Conservation (phyloP, 139 green algal genomes). For the Choricystis sp. region DNA sequence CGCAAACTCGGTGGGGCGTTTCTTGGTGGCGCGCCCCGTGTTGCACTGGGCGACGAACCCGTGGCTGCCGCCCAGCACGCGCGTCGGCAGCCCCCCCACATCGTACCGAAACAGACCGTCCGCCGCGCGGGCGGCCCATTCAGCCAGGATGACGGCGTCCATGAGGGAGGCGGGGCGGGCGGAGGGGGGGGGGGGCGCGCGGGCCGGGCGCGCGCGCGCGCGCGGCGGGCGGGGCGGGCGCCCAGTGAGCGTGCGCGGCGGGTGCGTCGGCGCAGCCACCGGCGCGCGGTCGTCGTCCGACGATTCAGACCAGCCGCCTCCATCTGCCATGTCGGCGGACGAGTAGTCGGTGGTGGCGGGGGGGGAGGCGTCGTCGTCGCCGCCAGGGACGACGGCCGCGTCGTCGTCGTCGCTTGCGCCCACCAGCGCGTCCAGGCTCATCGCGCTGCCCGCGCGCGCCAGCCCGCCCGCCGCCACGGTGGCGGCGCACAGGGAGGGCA, state of each 20-base stretch:
- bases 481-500: background rate
- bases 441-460: too few species aligned
- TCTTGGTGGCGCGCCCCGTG: slow-evolving; percentile 84
- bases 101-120: slow-evolving; percentile 78
- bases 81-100: slow-evolving; percentile 73
- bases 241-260: background rate
- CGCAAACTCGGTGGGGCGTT: slow-evolving; percentile 91
- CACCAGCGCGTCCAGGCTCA: background rate
- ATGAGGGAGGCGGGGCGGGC: slow-evolving; percentile 11
- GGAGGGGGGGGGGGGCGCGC: background rate
- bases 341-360: background rate
- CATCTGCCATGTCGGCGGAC: background rate
- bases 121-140: slow-evolving; percentile 58
- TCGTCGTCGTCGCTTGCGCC: background rate
- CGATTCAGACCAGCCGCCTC: too few species aligned
- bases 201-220: background rate
- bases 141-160: slow-evolving; percentile 38
- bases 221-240: background rate
- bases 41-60: slow-evolving; percentile 93
- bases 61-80: slow-evolving; percentile 57
- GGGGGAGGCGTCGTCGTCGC: background rate
- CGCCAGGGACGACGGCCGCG: background rate
- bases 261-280: background rate
- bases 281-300: background rate
- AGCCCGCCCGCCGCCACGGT: slow-evolving; percentile 9